Conservation (phyloP, 768 basidiomycete genomes). For the Boletus rubescentipes region DNA sequence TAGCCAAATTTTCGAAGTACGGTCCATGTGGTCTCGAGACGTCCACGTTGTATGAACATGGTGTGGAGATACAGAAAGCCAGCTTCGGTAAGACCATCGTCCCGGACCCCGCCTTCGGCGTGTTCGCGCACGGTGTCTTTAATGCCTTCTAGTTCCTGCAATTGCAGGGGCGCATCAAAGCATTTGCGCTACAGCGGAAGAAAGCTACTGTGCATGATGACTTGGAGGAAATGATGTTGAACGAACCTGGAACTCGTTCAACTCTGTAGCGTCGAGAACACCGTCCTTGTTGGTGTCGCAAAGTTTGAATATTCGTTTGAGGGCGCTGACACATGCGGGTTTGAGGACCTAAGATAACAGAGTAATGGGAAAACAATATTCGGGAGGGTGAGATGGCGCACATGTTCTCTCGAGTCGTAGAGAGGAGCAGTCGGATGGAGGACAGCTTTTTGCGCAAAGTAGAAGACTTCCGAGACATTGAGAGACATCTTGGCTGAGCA, state of each 20-base stretch:
- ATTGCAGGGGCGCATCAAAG: constrained; percentile 89
- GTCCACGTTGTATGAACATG: constrained; percentile 92
- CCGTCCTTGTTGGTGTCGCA: constrained; percentile 96
- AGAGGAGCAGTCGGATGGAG: constrained; percentile 95
- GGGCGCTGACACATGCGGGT: constrained; percentile 83
- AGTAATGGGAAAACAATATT: constrained; percentile 9
- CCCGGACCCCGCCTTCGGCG: constrained; percentile 70
- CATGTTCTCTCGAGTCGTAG: constrained; percentile 95
- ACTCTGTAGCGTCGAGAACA: constrained; percentile 81
- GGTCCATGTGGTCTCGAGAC: constrained; percentile 97
- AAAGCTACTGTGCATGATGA: not conserved
- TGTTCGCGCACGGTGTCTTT: constrained; percentile 85
- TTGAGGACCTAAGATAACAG: constrained; percentile 70
- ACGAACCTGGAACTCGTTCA: constrained; percentile 93
- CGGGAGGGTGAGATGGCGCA: constrained; percentile 37
- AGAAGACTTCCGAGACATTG: constrained; percentile 97
- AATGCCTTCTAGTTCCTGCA: constrained; percentile 95
- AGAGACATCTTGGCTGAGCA: constrained; percentile 89
- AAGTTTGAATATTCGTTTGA: constrained; percentile 93
- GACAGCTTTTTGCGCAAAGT: constrained; percentile 98
- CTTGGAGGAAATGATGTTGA: not conserved
- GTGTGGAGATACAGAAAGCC: constrained; percentile 96
- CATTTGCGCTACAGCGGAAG: constrained; percentile 71
- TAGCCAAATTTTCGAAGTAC: constrained; percentile 95
- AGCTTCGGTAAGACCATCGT: constrained; percentile 83